phyloP scores from a whole-genome alignment of 371 early-diverging fungal species.

The Mucor piriformis region DNA sequence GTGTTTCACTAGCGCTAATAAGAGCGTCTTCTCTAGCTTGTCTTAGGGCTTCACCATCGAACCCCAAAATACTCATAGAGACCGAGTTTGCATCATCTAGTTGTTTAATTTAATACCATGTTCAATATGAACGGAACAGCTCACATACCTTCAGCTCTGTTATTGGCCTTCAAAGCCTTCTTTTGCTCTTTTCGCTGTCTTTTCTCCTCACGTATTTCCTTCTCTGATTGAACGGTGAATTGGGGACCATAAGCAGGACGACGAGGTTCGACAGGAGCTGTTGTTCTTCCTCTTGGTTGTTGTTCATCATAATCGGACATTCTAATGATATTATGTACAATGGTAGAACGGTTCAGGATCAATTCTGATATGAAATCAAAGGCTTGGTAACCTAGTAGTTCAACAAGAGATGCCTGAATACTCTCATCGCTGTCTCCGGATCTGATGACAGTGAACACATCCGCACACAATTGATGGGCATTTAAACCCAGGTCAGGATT shows the following conservation, averaged over 20 bases:
- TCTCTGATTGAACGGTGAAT: slow-evolving; percentile 73
- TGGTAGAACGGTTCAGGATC: slow-evolving; percentile 48
- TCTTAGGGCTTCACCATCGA: slow-evolving; percentile 51
- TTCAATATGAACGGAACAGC: too few relatives aligned
- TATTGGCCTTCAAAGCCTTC: slow-evolving; percentile 47
- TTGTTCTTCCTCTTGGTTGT: slow-evolving; percentile 5
- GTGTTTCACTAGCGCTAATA: slow-evolving; percentile 38
- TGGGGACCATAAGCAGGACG: slow-evolving; percentile 63
- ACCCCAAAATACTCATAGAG: slow-evolving; percentile 60
- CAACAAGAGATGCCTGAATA: slow-evolving; percentile 69
- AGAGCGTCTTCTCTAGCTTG: slow-evolving; percentile 63
- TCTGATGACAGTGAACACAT: slow-evolving; percentile 58
- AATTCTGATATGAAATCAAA: slow-evolving; percentile 68
- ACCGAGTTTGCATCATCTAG: slow-evolving; percentile 54
- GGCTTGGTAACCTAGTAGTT: slow-evolving; percentile 77
- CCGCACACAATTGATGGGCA: slow-evolving; percentile 52
- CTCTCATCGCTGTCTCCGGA: slow-evolving; percentile 60
- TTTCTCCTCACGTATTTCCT: slow-evolving; percentile 68
- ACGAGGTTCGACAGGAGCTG: slow-evolving; percentile 19
- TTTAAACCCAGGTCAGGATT: slow-evolving; percentile 21
- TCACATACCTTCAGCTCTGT: slow-evolving; percentile 24
- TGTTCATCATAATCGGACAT: slow-evolving; percentile 40
- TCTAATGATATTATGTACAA: slow-evolving; percentile 56
- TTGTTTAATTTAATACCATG: too few relatives aligned
- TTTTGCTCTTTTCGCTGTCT: slow-evolving; percentile 71